Evolutionary conservation across 257 asterid species (phyloP).

Genomic region (Capsicum rhomboideum): DNA sequence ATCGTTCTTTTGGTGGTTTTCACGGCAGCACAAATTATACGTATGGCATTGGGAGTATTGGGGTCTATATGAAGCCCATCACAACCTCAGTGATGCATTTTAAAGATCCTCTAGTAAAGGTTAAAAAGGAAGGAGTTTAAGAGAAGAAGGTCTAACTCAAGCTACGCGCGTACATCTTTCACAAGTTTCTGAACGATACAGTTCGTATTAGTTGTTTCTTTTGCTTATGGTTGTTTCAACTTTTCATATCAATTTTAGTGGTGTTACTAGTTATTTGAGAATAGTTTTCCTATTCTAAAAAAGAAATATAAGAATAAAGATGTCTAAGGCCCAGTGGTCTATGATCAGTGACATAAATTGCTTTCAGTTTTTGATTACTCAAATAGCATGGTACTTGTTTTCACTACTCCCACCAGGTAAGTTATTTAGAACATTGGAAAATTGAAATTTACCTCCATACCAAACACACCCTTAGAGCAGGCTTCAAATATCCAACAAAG

Average conservation of each 20-base stretch:
- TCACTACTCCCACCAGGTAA: background rate
- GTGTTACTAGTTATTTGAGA: background rate
- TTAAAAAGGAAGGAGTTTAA: background rate
- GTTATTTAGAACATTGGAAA: too few relatives aligned
- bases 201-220: background rate
- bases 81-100: background rate
- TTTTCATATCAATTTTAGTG: background rate
- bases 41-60: conserved; percentile 14
- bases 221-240: background rate
- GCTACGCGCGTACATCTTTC: background rate
- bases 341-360: background rate
- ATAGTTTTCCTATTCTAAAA: background rate
- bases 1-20: conserved; percentile 32
- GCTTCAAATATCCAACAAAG: too few relatives aligned
- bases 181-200: background rate
- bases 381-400: background rate
- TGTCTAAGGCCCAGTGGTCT: background rate
- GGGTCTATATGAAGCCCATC: conserved; percentile 31
- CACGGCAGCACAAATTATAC: conserved; percentile 11
- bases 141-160: background rate
- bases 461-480: too few relatives aligned
- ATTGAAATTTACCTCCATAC: too few relatives aligned
- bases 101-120: background rate
- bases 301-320: background rate
- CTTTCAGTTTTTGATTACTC: background rate